Percentiles rank a stretch among this genome's conserved stretches.
These are phyloP conservation scores for Pelomyxa schiedti DNA, from an alignment of 78 protist species.

Conservation along the genomic window DNA sequence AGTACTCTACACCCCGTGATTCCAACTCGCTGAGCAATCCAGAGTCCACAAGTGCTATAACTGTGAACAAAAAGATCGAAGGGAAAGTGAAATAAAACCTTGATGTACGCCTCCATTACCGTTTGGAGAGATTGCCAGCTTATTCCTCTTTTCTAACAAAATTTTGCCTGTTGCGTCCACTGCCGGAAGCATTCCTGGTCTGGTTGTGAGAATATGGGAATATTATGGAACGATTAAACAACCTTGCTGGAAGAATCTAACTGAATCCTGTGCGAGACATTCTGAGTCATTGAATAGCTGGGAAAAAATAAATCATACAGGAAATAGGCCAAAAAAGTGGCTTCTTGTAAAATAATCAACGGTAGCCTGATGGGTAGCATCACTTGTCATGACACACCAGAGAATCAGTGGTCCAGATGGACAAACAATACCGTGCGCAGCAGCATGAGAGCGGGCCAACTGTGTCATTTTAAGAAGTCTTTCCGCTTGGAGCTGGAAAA, in stretches of 20 bases:
- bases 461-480: slow-evolving; percentile 50
- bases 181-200: slow-evolving; percentile 76
- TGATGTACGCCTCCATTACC: slow-evolving; percentile 92
- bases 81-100: neutral
- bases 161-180: slow-evolving; percentile 69
- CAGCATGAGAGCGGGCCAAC: slow-evolving; percentile 45
- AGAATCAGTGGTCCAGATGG: neutral
- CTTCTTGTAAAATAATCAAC: slow-evolving; percentile 47
- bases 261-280: no score
- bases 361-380: slow-evolving; percentile 61
- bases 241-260: no score
- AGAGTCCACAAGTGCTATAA: slow-evolving; percentile 24
- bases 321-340: slow-evolving; percentile 77
- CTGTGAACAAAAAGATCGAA: neutral
- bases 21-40: slow-evolving; percentile 68
- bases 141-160: slow-evolving; percentile 20
- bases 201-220: no score
- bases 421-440: no score
- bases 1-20: slow-evolving; percentile 46
- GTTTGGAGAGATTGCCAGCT: slow-evolving; percentile 72
- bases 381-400: slow-evolving; percentile 86
- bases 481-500: slow-evolving; percentile 90
- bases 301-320: no score
- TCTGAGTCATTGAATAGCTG: no score
- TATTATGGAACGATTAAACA: no score